phyloP scores from a whole-genome alignment of 1,139 yeast genomes.

The Hanseniaspora uvarum region DNA sequence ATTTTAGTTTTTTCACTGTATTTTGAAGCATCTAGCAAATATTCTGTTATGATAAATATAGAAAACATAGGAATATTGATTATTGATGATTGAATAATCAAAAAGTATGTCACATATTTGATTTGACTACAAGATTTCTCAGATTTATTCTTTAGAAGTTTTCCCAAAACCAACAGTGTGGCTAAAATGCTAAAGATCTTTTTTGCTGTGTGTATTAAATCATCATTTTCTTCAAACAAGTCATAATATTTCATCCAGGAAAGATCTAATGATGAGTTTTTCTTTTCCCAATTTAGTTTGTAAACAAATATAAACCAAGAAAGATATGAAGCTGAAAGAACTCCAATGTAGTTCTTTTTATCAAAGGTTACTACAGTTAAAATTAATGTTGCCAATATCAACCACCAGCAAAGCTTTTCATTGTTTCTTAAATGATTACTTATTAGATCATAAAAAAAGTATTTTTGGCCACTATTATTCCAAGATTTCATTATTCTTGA shows the following conservation, averaged over 20 bases:
- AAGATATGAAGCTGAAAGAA: conserved; percentile 36
- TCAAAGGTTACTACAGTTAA: conserved; percentile 18
- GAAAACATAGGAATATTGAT: conserved; percentile 63
- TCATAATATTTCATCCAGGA: conserved; percentile 25
- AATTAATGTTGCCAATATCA: conserved; percentile 36
- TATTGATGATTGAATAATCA: conserved; percentile 60
- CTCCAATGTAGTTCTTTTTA: conserved; percentile 30
- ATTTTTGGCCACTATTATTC: conserved; percentile 88
- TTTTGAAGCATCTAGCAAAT: conserved; percentile 15
- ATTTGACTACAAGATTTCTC: not conserved
- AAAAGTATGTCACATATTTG: conserved; percentile 39
- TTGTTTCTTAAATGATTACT: conserved; percentile 28
- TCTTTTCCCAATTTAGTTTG: conserved; percentile 47
- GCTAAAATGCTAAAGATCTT: conserved; percentile 12
- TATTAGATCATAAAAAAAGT: conserved; percentile 42
- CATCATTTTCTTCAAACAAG: conserved; percentile 33
- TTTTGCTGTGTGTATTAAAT: conserved; percentile 24
- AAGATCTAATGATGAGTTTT: conserved; percentile 37
- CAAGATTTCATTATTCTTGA: conserved; percentile 66
- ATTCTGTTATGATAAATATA: conserved; percentile 37
- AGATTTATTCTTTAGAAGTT: not conserved
- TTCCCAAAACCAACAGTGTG: not conserved
- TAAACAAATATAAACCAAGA: conserved; percentile 42
- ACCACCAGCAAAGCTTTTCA: conserved; percentile 42
- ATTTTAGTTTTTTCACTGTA: not conserved